These are phyloP conservation scores for Aspergillus ruber DNA, from an alignment of 2,329 filamentous ascomycete genomes.

Conservation along the genomic window DNA sequence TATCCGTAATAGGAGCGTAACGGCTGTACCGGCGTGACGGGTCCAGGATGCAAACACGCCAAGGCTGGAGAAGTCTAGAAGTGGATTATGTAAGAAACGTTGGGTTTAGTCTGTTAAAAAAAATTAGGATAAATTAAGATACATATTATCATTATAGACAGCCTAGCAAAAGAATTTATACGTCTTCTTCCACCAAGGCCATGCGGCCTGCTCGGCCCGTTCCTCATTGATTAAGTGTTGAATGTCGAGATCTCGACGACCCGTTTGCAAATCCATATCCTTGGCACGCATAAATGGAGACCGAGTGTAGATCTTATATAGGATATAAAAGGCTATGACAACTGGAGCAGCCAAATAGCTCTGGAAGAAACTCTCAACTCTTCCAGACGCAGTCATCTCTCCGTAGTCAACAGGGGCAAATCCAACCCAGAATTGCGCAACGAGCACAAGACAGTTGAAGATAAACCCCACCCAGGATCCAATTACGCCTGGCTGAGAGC, in stretches of 20 bases:
- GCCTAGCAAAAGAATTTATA: slow-evolving; percentile 67
- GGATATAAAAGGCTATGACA: slow-evolving; percentile 57
- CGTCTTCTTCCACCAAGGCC: slow-evolving; percentile 69
- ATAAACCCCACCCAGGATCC: slow-evolving; percentile 75
- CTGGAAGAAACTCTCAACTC: slow-evolving; percentile 64
- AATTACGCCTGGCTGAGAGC: slow-evolving; percentile 66
- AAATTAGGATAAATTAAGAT: neutral
- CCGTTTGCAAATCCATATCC: slow-evolving; percentile 84
- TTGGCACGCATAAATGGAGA: slow-evolving; percentile 60
- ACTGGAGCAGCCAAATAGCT: slow-evolving; percentile 53
- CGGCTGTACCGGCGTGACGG: slow-evolving; percentile 1
- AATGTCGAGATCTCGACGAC: slow-evolving; percentile 77
- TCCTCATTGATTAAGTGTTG: slow-evolving; percentile 74
- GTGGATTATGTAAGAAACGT: neutral
- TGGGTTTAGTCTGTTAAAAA: too few species aligned
- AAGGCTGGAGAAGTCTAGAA: slow-evolving; percentile 12
- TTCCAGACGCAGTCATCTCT: slow-evolving; percentile 36
- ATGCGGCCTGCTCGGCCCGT: slow-evolving; percentile 61
- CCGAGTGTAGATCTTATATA: slow-evolving; percentile 68
- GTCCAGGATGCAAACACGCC: slow-evolving; percentile 13
- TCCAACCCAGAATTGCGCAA: slow-evolving; percentile 84
- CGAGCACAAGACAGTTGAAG: slow-evolving; percentile 68
- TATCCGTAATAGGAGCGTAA: slow-evolving; percentile 1
- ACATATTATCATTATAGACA: neutral
- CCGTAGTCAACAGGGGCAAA: slow-evolving; percentile 64